These are phyloP conservation scores for Xylaria longipes DNA, from an alignment of 495 filamentous ascomycete species.

Conservation along the genomic window DNA sequence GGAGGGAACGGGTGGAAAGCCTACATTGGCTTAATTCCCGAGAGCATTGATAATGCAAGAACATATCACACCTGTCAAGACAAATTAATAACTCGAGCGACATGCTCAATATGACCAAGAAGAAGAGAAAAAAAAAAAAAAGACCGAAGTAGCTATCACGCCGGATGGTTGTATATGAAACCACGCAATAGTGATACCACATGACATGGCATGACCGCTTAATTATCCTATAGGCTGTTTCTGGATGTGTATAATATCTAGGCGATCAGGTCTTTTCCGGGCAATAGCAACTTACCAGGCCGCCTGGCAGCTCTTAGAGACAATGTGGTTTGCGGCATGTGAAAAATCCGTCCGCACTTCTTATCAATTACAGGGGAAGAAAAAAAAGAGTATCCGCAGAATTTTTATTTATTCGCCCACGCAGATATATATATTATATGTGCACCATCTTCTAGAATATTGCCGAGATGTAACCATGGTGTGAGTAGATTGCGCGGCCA, in stretches of 20 bases:
- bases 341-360: not conserved
- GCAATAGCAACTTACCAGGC: not conserved
- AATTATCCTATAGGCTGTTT: not conserved
- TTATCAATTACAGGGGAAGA: not conserved
- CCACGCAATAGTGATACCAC: not conserved
- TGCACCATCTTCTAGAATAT: not conserved
- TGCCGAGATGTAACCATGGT: not conserved
- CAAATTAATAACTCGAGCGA: not conserved
- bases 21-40: not conserved
- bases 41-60: too few relatives aligned
- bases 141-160: not conserved
- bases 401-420: not conserved
- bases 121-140: not conserved
- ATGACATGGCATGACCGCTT: not conserved
- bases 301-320: not conserved
- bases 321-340: not conserved
- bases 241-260: not conserved
- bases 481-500: not conserved
- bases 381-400: too few relatives aligned
- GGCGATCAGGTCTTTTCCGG: not conserved
- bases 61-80: not conserved
- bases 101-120: not conserved
- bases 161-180: not conserved
- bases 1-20: too few relatives aligned
- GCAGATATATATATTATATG: not conserved